A percentile compares a stretch with the other conserved stretches of the same genome.
These are phyloP conservation scores for Tulasnella sp. DNA, from an alignment of 768 basidiomycete species.

Conservation along the genomic window DNA sequence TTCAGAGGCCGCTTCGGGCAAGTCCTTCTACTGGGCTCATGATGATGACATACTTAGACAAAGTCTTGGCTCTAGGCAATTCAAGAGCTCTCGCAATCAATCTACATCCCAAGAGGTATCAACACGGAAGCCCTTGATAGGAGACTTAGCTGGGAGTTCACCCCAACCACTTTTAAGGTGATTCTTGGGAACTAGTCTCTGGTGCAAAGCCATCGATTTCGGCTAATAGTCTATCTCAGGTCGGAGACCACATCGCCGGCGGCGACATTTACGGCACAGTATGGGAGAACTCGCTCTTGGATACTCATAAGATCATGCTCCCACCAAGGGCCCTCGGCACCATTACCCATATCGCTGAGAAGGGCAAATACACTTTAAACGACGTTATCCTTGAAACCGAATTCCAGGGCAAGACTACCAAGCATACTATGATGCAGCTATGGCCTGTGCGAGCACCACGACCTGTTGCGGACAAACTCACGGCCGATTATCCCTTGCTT, in stretches of 20 bases:
- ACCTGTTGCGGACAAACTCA: constrained; percentile 91
- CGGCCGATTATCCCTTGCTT: constrained; percentile 81
- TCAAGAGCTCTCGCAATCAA: constrained; percentile 95
- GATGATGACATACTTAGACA: not conserved
- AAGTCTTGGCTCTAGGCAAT: constrained; percentile 56
- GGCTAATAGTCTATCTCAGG: constrained; percentile 36
- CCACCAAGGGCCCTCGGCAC: constrained; percentile 90
- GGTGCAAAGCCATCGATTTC: not conserved
- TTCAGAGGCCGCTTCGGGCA: constrained; percentile 85
- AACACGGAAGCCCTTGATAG: constrained; percentile 94
- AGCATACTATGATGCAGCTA: constrained; percentile 94
- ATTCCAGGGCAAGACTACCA: constrained; percentile 87
- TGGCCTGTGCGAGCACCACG: constrained; percentile 99
- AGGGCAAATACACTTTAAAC: constrained; percentile 88
- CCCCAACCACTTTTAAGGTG: constrained; percentile 71
- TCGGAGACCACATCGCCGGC: constrained; percentile 95
- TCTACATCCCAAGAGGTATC: constrained; percentile 98
- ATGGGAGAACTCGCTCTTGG: constrained; percentile 93
- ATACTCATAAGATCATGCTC: constrained; percentile 97
- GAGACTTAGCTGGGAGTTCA: constrained; percentile 89
- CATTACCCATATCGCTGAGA: constrained; percentile 86
- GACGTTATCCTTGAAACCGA: constrained; percentile 96
- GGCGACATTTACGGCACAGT: constrained; percentile 94
- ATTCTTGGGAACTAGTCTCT: constrained; percentile 14
- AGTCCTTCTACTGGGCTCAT: not conserved